Percentiles rank a stretch among this genome's conserved stretches.
phyloP scores from a whole-genome alignment of 345 rosid genomes.

The Psidium friedrichsthalianum region DNA sequence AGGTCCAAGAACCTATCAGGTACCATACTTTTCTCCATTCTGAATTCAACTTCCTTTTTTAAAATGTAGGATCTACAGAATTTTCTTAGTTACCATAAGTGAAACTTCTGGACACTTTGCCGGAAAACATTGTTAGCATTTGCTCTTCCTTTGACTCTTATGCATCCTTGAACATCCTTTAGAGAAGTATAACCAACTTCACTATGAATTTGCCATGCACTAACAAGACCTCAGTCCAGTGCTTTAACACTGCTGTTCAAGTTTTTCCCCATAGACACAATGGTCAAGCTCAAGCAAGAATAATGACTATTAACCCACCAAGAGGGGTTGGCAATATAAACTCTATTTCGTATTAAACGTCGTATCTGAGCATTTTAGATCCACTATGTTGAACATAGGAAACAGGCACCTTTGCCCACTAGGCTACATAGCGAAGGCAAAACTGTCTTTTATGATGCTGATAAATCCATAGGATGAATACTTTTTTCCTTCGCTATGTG shows the following conservation, averaged over 20 bases:
- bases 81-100: not conserved
- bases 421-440: not conserved
- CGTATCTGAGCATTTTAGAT: not conserved
- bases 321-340: not conserved
- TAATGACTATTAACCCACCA: not conserved
- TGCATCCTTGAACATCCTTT: not conserved
- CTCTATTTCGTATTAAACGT: not conserved
- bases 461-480: not conserved
- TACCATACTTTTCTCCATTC: conserved; percentile 9
- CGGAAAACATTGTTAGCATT: not conserved
- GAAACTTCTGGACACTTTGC: not conserved
- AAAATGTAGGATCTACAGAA: not conserved
- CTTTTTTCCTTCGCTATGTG: not conserved
- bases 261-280: not conserved
- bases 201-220: not conserved
- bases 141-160: not conserved
- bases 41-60: not conserved
- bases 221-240: not conserved
- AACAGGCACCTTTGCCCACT: not conserved
- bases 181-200: not conserved
- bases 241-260: not conserved
- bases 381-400: not conserved
- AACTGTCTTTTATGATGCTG: not conserved
- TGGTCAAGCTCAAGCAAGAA: not conserved
- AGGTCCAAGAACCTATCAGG: conserved; percentile 93